Evolutionary conservation across 2,329 filamentous ascomycete genomes (phyloP).

Genomic region (Fusarium sp.): DNA sequence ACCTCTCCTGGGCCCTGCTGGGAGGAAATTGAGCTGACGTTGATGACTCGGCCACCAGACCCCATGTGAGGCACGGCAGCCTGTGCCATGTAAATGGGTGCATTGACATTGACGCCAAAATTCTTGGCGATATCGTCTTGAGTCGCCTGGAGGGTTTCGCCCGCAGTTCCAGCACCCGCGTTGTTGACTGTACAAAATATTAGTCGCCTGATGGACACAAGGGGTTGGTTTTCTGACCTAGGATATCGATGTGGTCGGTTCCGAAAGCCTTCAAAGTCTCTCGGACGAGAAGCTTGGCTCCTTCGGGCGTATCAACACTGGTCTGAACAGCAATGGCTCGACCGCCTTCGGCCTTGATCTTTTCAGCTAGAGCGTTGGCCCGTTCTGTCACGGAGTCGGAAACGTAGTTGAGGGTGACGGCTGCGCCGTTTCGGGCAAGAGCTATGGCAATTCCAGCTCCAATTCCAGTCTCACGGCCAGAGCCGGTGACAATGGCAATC

Average conservation of each 20-base stretch:
- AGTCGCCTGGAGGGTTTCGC: constrained; percentile 38
- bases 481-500: constrained; percentile 62
- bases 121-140: constrained; percentile 45
- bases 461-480: constrained; percentile 60
- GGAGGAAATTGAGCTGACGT: constrained; percentile 39
- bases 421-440: constrained; percentile 59
- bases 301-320: constrained; percentile 51
- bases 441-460: constrained; percentile 59
- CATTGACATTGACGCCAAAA: constrained; percentile 55
- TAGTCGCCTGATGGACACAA: neutral
- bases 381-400: constrained; percentile 51
- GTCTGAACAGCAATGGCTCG: constrained; percentile 53
- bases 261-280: constrained; percentile 55
- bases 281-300: constrained; percentile 51
- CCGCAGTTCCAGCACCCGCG: constrained; percentile 47
- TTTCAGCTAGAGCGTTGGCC: constrained; percentile 52
- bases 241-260: constrained; percentile 58
- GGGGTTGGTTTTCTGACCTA: constrained; percentile 49
- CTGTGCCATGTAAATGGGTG: constrained; percentile 54
- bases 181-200: constrained; percentile 56
- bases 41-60: constrained; percentile 48
- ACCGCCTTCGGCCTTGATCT: constrained; percentile 49
- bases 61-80: constrained; percentile 56
- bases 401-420: constrained; percentile 58
- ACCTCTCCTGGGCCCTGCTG: constrained; percentile 30